phyloP scores from a whole-genome alignment of 106 monocot genomes.

The Dioscorea alata region DNA sequence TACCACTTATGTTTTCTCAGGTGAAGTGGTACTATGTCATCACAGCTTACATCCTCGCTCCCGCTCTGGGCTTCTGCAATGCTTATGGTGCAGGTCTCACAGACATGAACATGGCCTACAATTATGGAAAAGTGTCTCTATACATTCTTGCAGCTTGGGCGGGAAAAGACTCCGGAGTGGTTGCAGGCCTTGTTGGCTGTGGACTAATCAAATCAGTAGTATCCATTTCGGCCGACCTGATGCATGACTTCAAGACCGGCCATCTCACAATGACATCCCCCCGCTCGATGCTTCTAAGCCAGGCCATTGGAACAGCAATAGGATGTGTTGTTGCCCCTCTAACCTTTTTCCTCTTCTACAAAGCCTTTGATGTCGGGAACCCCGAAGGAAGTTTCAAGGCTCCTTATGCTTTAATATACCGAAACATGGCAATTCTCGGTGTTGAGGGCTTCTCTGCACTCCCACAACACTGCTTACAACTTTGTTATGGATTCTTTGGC shows the following conservation, averaged over 20 bases:
- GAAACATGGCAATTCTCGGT: conserved; percentile 91
- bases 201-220: conserved; percentile 85
- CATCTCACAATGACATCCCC: conserved; percentile 82
- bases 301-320: conserved; percentile 74
- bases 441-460: conserved; percentile 89
- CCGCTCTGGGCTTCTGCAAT: conserved; percentile 83
- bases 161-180: conserved; percentile 62
- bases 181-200: conserved; percentile 75
- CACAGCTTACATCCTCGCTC: conserved; percentile 67
- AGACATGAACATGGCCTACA: conserved; percentile 97
- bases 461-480: conserved; percentile 71
- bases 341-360: conserved; percentile 86
- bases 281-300: conserved; percentile 70
- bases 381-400: conserved; percentile 81
- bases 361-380: conserved; percentile 84
- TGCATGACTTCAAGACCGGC: conserved; percentile 90
- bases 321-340: conserved; percentile 74
- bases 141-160: conserved; percentile 77
- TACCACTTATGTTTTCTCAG: conserved; percentile 71
- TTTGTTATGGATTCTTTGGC: conserved; percentile 87
- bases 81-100: conserved; percentile 90
- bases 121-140: conserved; percentile 82
- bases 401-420: conserved; percentile 84
- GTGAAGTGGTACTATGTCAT: conserved; percentile 83
- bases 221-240: conserved; percentile 82